phyloP scores from a whole-genome alignment of 1,284 basidiomycete species.

The Abortiporus biennis region DNA sequence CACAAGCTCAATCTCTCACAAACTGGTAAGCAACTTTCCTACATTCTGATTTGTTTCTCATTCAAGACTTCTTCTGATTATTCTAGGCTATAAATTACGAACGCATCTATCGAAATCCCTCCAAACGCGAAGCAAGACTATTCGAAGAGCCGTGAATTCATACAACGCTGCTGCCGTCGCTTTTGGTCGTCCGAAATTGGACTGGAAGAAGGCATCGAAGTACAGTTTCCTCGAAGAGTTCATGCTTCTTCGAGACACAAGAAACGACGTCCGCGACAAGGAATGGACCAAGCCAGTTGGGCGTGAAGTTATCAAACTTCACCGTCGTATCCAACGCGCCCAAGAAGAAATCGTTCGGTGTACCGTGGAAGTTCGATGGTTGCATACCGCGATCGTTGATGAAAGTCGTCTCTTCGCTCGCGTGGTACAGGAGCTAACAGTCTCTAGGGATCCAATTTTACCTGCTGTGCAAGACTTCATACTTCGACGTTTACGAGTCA shows the following conservation, averaged over 20 bases:
- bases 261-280: constrained; percentile 18
- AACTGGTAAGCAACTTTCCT: constrained; percentile 13
- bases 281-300: constrained; percentile 22
- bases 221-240: constrained; percentile 28
- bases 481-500: not conserved
- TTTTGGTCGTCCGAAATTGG: constrained; percentile 19
- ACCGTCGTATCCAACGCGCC: constrained; percentile 23
- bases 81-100: constrained; percentile 16
- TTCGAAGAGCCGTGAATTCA: constrained; percentile 10
- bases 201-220: constrained; percentile 21
- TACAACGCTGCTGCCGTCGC: constrained; percentile 18
- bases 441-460: not conserved
- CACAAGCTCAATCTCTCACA: constrained; percentile 20
- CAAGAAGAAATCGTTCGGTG: constrained; percentile 24
- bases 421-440: not conserved
- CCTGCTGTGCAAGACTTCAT: constrained; percentile 1
- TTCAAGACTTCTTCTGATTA: not conserved
- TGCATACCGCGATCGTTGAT: constrained; percentile 2
- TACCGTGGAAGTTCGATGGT: constrained; percentile 24
- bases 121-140: constrained; percentile 11
- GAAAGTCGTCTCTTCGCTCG: not conserved
- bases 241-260: constrained; percentile 23
- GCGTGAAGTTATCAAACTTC: constrained; percentile 19
- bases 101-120: constrained; percentile 16
- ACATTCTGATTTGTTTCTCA: not conserved